Conservation (phyloP, 768 basidiomycete genomes). For the Botryobasidium botryosum region DNA sequence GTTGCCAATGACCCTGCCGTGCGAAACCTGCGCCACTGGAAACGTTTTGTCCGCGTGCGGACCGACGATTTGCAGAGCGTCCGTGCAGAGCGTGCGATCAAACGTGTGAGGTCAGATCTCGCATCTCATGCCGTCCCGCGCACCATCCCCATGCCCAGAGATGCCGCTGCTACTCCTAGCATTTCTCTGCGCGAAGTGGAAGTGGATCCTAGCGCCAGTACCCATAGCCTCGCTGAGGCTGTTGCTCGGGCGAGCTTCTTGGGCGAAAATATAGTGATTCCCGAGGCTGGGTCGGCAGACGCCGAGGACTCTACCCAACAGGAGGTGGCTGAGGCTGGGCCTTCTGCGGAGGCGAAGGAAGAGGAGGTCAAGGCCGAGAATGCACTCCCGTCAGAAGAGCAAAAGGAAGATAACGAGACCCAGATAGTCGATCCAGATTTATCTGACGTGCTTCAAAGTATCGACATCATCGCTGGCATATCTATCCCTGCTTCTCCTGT, state of each 20-base stretch:
- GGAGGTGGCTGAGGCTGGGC: not conserved
- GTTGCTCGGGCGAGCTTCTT: not conserved
- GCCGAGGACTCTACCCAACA: not conserved
- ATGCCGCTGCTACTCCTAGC: conserved; percentile 1
- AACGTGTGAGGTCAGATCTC: conserved; percentile 71
- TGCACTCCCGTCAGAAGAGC: not conserved
- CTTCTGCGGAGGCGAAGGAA: not conserved
- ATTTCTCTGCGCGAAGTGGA: too few relatives aligned
- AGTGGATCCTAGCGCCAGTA: too few relatives aligned
- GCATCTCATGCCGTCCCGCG: conserved; percentile 39
- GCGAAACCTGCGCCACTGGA: conserved; percentile 57
- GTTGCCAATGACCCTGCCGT: conserved; percentile 50
- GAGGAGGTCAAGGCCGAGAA: conserved; percentile 3
- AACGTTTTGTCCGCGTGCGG: conserved; percentile 68
- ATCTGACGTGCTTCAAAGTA: too few relatives aligned
- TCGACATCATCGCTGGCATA: not conserved
- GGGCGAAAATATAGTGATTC: not conserved
- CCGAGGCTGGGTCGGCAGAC: not conserved
- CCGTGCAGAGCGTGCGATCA: conserved; percentile 73
- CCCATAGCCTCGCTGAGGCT: too few relatives aligned
- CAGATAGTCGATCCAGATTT: too few relatives aligned
- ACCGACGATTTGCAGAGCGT: conserved; percentile 80
- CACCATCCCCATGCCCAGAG: not conserved
- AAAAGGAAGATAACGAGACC: too few relatives aligned
- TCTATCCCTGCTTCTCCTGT: too few relatives aligned